These are phyloP conservation scores for Mortierella claussenii DNA, from an alignment of 192 early-diverging fungal species.

Conservation along the genomic window DNA sequence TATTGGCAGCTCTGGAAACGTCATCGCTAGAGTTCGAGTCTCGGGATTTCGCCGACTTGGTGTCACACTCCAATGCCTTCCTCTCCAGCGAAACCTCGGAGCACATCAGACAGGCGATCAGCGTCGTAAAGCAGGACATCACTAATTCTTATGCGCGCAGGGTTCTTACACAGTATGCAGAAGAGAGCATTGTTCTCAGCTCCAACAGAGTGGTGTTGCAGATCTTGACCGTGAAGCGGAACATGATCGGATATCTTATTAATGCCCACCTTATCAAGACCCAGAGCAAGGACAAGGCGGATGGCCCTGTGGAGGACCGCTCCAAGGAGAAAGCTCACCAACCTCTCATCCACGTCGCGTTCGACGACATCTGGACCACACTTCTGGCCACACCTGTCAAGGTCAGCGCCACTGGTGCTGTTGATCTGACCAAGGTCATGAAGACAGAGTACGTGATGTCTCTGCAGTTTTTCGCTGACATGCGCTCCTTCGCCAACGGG, in stretches of 20 bases:
- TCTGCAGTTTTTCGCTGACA: slow-evolving; percentile 65
- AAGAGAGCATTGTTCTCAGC: slow-evolving; percentile 58
- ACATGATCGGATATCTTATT: slow-evolving; percentile 61
- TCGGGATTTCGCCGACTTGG: slow-evolving; percentile 58
- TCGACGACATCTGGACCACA: slow-evolving; percentile 54
- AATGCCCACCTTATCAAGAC: slow-evolving; percentile 17
- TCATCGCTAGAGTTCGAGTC: slow-evolving; percentile 57
- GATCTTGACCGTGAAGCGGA: slow-evolving; percentile 62
- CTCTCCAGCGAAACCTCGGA: slow-evolving; percentile 59
- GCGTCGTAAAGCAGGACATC: slow-evolving; percentile 46
- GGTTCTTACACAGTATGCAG: slow-evolving; percentile 58
- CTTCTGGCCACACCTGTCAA: slow-evolving; percentile 46
- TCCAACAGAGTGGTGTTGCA: slow-evolving; percentile 64
- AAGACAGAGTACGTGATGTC: slow-evolving; percentile 63
- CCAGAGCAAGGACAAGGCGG: slow-evolving; percentile 9
- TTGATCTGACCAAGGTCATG: slow-evolving; percentile 56
- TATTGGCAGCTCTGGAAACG: slow-evolving; percentile 62
- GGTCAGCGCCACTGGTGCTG: slow-evolving; percentile 7
- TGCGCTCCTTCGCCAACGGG: slow-evolving; percentile 58
- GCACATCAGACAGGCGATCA: slow-evolving; percentile 56
- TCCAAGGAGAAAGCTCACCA: not conserved
- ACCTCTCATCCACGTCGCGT: slow-evolving; percentile 16
- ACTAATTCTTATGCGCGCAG: slow-evolving; percentile 58
- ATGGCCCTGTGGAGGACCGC: not conserved
- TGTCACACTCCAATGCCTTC: slow-evolving; percentile 59